Conservation (phyloP, 2,329 filamentous ascomycete species). For the Passalora sequoiae region DNA sequence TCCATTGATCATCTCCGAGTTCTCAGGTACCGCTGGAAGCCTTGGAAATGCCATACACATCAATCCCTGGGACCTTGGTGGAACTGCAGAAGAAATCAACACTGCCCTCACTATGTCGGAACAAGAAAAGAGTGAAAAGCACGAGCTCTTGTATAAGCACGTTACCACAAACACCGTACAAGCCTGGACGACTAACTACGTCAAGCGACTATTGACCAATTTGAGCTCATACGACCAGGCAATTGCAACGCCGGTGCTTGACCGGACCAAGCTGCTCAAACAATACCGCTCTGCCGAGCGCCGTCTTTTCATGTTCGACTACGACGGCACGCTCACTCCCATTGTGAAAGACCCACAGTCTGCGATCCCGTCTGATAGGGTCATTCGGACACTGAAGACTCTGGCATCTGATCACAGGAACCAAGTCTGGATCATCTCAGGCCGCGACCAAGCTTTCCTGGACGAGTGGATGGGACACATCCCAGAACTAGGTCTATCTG, state of each 20-base stretch:
- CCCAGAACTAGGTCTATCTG: conserved; percentile 80
- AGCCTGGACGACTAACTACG: conserved; percentile 74
- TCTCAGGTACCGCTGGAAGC: conserved; percentile 86
- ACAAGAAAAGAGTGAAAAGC: conserved; percentile 62
- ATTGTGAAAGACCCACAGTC: conserved; percentile 89
- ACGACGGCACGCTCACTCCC: conserved; percentile 91
- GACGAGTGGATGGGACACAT: conserved; percentile 92
- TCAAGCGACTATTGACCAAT: conserved; percentile 74
- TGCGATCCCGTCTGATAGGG: conserved; percentile 78
- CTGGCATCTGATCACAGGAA: conserved; percentile 77
- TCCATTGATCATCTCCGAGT: conserved; percentile 90
- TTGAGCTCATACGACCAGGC: conserved; percentile 70
- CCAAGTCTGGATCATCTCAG: conserved; percentile 96
- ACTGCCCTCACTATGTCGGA: conserved; percentile 70
- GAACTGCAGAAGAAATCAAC: conserved; percentile 79
- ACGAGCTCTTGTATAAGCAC: conserved; percentile 71
- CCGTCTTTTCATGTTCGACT: conserved; percentile 96
- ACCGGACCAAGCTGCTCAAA: conserved; percentile 64
- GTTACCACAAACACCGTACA: conserved; percentile 83
- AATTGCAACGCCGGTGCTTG: conserved; percentile 74
- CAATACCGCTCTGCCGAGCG: conserved; percentile 71
- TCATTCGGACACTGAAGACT: conserved; percentile 72
- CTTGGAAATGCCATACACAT: conserved; percentile 85
- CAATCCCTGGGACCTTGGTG: conserved; percentile 88
- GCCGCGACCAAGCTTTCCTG: conserved; percentile 86